Percentiles rank a stretch among this genome's conserved stretches.
Conservation (phyloP, 306 rosid species). For the Purshia tridentata region DNA sequence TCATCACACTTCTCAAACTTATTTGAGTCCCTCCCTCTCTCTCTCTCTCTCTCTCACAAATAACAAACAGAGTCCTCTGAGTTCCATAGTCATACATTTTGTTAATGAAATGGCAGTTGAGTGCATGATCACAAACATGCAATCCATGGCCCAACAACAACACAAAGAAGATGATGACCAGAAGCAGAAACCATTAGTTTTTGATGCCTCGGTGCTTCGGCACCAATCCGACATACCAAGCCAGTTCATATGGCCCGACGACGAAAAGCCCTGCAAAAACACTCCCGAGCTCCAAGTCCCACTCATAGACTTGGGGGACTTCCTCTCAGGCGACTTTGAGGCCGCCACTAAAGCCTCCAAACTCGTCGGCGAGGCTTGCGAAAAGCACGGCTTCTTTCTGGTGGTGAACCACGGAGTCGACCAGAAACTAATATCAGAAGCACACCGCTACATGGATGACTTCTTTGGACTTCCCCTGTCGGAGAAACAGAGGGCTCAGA, state of each 20-base stretch:
- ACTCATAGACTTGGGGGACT: slow-evolving; percentile 54
- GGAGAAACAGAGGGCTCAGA: slow-evolving; percentile 77
- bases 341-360: slow-evolving; percentile 51
- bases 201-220: slow-evolving; percentile 64
- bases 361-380: slow-evolving; percentile 67
- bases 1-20: slow-evolving; percentile 49
- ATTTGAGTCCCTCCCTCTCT: slow-evolving; percentile 21
- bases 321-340: slow-evolving; percentile 55
- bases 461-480: slow-evolving; percentile 72
- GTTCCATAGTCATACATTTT: slow-evolving; percentile 12
- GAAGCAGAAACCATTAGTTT: slow-evolving; percentile 42
- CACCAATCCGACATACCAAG: slow-evolving; percentile 54
- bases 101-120: slow-evolving; percentile 66
- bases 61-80: neutral
- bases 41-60: neutral
- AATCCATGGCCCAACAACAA: slow-evolving; percentile 35
- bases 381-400: slow-evolving; percentile 81
- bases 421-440: slow-evolving; percentile 41
- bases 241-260: slow-evolving; percentile 91
- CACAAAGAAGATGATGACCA: slow-evolving; percentile 14
- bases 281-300: slow-evolving; percentile 68
- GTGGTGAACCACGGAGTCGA: slow-evolving; percentile 83
- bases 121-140: slow-evolving; percentile 33
- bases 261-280: slow-evolving; percentile 57
- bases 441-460: slow-evolving; percentile 62